These are phyloP conservation scores for Chytriomyces confervae DNA, from an alignment of 192 early-diverging fungal genomes.

Conservation along the genomic window DNA sequence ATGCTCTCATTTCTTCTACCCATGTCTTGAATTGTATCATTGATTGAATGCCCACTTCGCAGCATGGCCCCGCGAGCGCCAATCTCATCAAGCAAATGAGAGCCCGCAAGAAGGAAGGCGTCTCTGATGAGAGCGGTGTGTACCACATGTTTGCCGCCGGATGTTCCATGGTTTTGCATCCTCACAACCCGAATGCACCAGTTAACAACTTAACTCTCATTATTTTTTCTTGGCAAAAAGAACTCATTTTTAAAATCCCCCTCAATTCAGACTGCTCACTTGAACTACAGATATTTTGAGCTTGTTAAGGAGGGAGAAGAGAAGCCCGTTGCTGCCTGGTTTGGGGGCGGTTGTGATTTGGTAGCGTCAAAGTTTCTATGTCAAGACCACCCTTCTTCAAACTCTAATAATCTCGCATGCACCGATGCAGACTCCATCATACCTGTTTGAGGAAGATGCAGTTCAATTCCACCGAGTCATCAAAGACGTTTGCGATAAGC, in stretches of 20 bases:
- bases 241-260: neutral
- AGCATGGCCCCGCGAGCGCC: conserved; percentile 57
- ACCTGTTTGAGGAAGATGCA: conserved; percentile 90
- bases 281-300: conserved; percentile 99
- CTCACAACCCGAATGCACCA: conserved; percentile 94
- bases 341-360: conserved; percentile 95
- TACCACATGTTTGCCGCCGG: conserved; percentile 82
- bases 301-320: conserved; percentile 65
- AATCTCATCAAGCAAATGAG: conserved; percentile 94
- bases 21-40: neutral
- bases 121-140: conserved; percentile 50
- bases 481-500: conserved; percentile 90
- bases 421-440: conserved; percentile 72
- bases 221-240: neutral
- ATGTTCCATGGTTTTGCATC: conserved; percentile 91
- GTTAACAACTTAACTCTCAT: conserved; percentile 1
- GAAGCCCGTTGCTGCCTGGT: conserved; percentile 85
- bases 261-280: conserved; percentile 73
- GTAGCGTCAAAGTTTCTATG: conserved; percentile 25
- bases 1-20: neutral
- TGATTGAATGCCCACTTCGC: neutral
- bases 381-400: neutral
- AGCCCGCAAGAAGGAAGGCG: conserved; percentile 68
- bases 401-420: conserved; percentile 11
- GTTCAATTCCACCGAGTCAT: conserved; percentile 91